These are phyloP conservation scores for Blastocystis sp. DNA, from an alignment of 352 stramenopile genomes.

Conservation along the genomic window DNA sequence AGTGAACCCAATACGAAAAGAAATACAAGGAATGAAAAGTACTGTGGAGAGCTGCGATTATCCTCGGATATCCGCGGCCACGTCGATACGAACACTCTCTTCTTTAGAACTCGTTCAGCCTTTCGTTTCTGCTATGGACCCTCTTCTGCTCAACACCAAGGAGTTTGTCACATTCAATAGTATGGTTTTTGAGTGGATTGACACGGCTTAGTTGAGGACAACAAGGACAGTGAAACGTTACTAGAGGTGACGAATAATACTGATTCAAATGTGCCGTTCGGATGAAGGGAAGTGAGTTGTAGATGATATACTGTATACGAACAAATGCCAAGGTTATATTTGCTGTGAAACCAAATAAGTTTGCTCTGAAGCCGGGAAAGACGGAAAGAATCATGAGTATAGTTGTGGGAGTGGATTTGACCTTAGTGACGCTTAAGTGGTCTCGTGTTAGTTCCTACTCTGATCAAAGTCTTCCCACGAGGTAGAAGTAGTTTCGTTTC, in stretches of 20 bases:
- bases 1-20: no score
- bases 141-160: background rate
- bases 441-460: background rate
- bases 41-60: no score
- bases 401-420: background rate
- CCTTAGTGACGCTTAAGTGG: conserved; percentile 4
- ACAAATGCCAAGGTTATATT: conserved; percentile 41
- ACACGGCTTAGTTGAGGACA: background rate
- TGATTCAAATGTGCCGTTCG: background rate
- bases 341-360: conserved; percentile 9
- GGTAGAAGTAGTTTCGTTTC: background rate
- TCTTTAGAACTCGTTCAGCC: no score
- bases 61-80: no score
- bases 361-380: background rate
- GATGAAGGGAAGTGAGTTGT: background rate
- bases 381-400: background rate
- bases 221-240: background rate
- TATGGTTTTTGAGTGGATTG: background rate
- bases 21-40: no score
- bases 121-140: conserved; percentile 6
- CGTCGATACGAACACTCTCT: no score
- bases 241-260: background rate
- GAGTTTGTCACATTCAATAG: conserved; percentile 11
- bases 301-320: conserved; percentile 24
- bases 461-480: background rate